A percentile compares a stretch with the other conserved stretches of the same genome.
phyloP scores from a whole-genome alignment of 2,329 filamentous ascomycete species.

The Pestalotiopsis sp. region DNA sequence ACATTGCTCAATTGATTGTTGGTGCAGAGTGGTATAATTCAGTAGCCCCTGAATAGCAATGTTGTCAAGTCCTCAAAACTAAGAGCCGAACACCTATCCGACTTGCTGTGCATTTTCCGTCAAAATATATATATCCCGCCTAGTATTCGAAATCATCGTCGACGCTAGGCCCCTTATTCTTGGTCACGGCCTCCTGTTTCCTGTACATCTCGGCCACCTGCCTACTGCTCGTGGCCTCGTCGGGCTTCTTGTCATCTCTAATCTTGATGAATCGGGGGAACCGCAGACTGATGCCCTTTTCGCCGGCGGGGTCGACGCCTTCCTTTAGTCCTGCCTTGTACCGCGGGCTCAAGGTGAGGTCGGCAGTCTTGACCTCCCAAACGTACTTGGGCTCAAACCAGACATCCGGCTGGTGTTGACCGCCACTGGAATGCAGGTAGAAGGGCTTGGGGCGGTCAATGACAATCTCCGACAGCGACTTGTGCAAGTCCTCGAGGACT shows the following conservation, averaged over 20 bases:
- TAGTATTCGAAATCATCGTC: constrained; percentile 99
- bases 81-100: background rate
- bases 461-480: constrained; percentile 70
- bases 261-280: constrained; percentile 93
- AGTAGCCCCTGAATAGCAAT: background rate
- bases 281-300: constrained; percentile 80
- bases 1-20: too few species aligned
- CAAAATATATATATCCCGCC: background rate
- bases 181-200: constrained; percentile 86
- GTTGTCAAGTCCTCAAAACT: background rate
- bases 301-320: constrained; percentile 69
- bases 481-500: constrained; percentile 85
- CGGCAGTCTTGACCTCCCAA: constrained; percentile 97
- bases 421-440: constrained; percentile 80
- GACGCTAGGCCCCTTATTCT: constrained; percentile 81
- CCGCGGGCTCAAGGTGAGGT: constrained; percentile 86
- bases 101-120: background rate
- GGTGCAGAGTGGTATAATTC: background rate
- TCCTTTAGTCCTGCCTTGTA: constrained; percentile 91
- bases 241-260: constrained; percentile 93
- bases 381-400: constrained; percentile 96
- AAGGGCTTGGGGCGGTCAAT: constrained; percentile 95
- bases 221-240: constrained; percentile 79
- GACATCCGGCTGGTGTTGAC: constrained; percentile 94
- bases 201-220: constrained; percentile 97